Conservation (phyloP, 257 asterid species). For the Solanum medicagineum region DNA sequence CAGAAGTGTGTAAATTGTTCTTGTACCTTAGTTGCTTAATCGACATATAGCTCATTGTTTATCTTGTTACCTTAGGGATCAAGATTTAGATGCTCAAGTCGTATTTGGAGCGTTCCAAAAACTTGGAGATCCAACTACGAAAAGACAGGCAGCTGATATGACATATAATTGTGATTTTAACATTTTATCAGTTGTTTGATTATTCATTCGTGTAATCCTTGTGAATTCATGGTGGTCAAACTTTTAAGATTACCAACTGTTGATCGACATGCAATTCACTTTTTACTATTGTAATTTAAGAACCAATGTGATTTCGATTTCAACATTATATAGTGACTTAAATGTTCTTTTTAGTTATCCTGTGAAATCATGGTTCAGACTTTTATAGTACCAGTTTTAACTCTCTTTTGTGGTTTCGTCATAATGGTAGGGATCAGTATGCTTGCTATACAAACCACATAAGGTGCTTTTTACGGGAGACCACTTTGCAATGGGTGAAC, state of each 20-base stretch:
- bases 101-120: no score
- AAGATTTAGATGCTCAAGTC: no score
- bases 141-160: no score
- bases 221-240: neutral
- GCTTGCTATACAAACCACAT: slow-evolving; percentile 42
- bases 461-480: slow-evolving; percentile 63
- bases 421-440: slow-evolving; percentile 49
- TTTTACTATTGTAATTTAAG: neutral
- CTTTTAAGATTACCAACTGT: slow-evolving; percentile 5
- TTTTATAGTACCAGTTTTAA: slow-evolving; percentile 2
- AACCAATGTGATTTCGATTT: neutral
- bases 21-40: neutral
- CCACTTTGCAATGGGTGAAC: slow-evolving; percentile 43
- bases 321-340: neutral
- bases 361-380: neutral
- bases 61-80: slow-evolving; percentile 32
- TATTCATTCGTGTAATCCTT: neutral
- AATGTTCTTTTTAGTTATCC: neutral
- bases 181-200: neutral
- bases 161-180: slow-evolving; percentile 20
- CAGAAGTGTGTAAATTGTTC: slow-evolving; percentile 27
- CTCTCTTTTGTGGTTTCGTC: neutral
- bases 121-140: no score
- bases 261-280: neutral
- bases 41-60: neutral